These are phyloP conservation scores for Coelastrella sp. DNA, from an alignment of 139 green algal genomes.

Conservation along the genomic window DNA sequence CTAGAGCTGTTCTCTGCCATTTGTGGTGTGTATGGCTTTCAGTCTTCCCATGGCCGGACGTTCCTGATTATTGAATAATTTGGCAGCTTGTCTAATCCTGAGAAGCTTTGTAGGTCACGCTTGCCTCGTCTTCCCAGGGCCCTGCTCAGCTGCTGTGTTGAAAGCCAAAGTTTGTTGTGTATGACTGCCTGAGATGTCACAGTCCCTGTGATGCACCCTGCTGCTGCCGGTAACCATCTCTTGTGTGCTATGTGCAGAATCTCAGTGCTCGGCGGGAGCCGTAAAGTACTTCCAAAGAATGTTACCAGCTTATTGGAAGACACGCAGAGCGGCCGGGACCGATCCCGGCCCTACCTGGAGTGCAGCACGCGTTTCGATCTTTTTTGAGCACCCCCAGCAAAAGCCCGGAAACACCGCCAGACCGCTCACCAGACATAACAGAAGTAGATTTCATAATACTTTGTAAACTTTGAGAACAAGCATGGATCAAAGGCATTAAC, in stretches of 20 bases:
- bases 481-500: too few relatives aligned
- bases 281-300: background rate
- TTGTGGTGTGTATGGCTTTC: too few relatives aligned
- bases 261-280: background rate
- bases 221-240: background rate
- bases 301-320: background rate
- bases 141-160: background rate
- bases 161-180: background rate
- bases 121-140: background rate
- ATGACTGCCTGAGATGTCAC: background rate
- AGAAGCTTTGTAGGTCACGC: background rate
- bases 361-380: too few relatives aligned
- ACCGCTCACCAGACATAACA: too few relatives aligned
- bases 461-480: too few relatives aligned
- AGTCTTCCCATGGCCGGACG: background rate
- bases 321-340: too few relatives aligned
- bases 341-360: too few relatives aligned
- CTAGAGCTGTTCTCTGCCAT: too few relatives aligned
- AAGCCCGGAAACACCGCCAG: too few relatives aligned
- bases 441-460: too few relatives aligned
- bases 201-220: background rate
- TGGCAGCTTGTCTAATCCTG: background rate
- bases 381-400: too few relatives aligned
- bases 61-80: background rate
- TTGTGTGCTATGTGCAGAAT: background rate